Base-by-base conservation (phyloP, 352 stramenopile species). In the Globisporangium paroecandrum region DNA sequence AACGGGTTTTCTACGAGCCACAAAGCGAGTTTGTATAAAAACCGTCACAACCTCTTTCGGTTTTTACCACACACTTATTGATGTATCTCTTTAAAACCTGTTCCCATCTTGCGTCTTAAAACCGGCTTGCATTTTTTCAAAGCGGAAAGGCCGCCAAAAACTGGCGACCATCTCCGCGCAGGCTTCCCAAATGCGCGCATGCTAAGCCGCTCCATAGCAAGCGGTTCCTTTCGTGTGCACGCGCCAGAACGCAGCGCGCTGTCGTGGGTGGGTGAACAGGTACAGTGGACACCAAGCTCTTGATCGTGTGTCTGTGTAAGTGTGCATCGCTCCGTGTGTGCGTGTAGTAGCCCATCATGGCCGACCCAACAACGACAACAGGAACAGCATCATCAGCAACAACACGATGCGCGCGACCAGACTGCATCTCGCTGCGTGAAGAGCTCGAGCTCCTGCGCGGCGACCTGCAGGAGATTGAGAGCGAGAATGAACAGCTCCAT, bases 401-500 rank as follows among this genome's bases (percentile, higher is more conserved):
- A 12, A 65, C 64, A 25, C 74, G 72, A 57, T 93, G 85, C 59
- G 47, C 70, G 29, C 77, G 82, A 25, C 69, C 79, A 2, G 83
- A 91, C 66, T 94, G 86, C 65, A 85, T 84, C 41, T 82, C 81
- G 29, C 69, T 85, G 38, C 81, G 81, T 20, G 72, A 94, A 62
- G 86, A 92, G 69, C 68, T 92, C 62, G 81, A 80, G 69, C 74
- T 89, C 12, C 65, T 90, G 25, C 71, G 73, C 5, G 76, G 81
- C 49, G 83, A 94, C 62, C 62, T 90, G 18, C 70, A 87, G 25
- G 82, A 90, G 71, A 53, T 92, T 10, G 77, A 83, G 71, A 60
- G 72, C 59, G 82, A 94, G 67, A 87, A 81, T 59, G 81, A 91
- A 54, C 70, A 83, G 70, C 74, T 92, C n/a, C 78, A 89, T 64